Evolutionary conservation across 1,284 basidiomycete species (phyloP).

Genomic region (Neonothopanus nambi): DNA sequence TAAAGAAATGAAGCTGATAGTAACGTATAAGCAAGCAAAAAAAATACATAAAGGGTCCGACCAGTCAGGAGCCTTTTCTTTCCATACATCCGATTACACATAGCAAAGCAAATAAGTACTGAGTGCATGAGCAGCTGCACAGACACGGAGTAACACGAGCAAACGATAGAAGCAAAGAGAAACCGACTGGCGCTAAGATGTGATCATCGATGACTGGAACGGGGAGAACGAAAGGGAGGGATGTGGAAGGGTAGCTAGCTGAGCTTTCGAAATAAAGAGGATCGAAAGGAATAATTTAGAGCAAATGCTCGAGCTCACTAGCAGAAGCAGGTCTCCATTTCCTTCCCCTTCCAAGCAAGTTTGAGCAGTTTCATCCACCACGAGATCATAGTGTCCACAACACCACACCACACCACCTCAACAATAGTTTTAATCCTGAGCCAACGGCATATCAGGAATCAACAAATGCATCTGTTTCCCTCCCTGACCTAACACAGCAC

Average conservation of each 20-base stretch:
- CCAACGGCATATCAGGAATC: slow-evolving; percentile 17
- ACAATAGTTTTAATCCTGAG: background rate
- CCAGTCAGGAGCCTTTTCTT: too few relatives aligned
- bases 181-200: too few relatives aligned
- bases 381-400: background rate
- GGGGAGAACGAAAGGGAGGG: too few relatives aligned
- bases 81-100: too few relatives aligned
- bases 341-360: background rate
- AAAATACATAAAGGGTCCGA: too few relatives aligned
- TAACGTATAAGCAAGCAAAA: too few relatives aligned
- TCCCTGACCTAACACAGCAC: slow-evolving; percentile 4
- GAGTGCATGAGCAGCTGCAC: background rate
- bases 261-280: background rate
- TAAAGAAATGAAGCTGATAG: too few relatives aligned
- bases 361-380: background rate
- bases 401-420: background rate
- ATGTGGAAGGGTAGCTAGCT: too few relatives aligned
- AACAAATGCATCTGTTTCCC: slow-evolving; percentile 15
- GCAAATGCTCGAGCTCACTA: background rate
- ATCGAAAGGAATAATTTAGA: background rate
- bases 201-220: too few relatives aligned
- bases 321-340: background rate
- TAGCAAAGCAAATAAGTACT: too few relatives aligned
- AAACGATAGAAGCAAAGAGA: background rate
- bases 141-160: background rate